These are phyloP conservation scores for Nectriaceae sp. DNA, from an alignment of 2,329 filamentous ascomycete genomes.

Conservation along the genomic window DNA sequence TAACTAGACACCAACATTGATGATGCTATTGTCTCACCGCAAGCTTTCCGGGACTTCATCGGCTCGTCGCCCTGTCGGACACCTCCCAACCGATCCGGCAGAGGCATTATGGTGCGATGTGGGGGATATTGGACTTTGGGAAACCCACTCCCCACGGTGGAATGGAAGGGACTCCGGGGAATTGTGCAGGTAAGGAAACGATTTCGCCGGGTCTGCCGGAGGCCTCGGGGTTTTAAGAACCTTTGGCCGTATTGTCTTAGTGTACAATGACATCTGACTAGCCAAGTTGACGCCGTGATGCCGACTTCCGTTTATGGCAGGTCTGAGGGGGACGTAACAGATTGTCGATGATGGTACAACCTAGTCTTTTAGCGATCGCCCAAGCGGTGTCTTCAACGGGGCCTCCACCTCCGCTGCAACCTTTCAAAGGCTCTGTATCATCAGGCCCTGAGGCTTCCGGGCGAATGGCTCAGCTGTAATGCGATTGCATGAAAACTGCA, in stretches of 20 bases:
- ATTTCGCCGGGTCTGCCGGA: neutral
- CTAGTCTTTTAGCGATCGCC: too few species aligned
- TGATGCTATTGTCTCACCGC: neutral
- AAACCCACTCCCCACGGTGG: neutral
- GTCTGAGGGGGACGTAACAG: neutral
- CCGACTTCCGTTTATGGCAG: neutral
- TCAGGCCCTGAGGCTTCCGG: too few species aligned
- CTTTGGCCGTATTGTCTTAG: neutral
- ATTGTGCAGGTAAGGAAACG: neutral
- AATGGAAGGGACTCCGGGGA: neutral
- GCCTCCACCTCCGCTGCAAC: too few species aligned
- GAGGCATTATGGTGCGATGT: slow-evolving; percentile 1
- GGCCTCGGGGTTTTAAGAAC: neutral
- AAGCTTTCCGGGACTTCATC: slow-evolving; percentile 6
- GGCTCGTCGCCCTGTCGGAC: neutral
- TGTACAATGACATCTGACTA: neutral
- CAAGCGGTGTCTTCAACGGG: too few species aligned
- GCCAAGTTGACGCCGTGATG: neutral
- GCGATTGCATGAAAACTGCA: too few species aligned
- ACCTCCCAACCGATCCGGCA: neutral
- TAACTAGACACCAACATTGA: neutral
- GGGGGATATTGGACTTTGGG: neutral
- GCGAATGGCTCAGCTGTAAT: too few species aligned
- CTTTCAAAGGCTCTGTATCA: too few species aligned
- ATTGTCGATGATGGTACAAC: too few species aligned